Conservation (phyloP, 1,284 basidiomycete genomes). For the Rhodotorula sp. region DNA sequence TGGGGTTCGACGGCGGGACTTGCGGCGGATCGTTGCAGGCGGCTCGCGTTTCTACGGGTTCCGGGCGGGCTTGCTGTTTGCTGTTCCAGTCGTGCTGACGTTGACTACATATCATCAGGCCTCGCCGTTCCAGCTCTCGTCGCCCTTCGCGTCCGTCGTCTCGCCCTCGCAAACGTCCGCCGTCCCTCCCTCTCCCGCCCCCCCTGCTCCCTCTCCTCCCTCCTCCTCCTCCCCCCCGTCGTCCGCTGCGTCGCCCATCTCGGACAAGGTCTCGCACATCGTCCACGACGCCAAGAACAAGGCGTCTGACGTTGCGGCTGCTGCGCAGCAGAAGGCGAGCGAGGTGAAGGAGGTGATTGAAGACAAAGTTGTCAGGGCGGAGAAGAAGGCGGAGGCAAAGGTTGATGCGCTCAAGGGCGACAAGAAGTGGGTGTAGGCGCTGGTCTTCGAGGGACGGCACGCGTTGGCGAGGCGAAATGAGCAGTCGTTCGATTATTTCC, state of each 20-base stretch:
- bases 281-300: slow-evolving; percentile 20
- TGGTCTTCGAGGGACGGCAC: neutral
- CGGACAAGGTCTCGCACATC: slow-evolving; percentile 11
- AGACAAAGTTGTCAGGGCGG: slow-evolving; percentile 8
- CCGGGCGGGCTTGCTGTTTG: no score
- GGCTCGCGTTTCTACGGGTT: no score
- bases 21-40: no score
- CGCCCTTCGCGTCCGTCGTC: slow-evolving; percentile 14
- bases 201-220: neutral
- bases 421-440: slow-evolving; percentile 31
- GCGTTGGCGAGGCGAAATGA: neutral
- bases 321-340: slow-evolving; percentile 19
- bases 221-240: neutral
- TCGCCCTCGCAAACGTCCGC: slow-evolving; percentile 7
- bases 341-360: slow-evolving; percentile 17
- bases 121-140: slow-evolving; percentile 22
- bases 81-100: no score
- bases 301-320: slow-evolving; percentile 7
- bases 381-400: slow-evolving; percentile 28
- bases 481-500: neutral
- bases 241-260: neutral
- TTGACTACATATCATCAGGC: slow-evolving; percentile 7
- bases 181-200: slow-evolving; percentile 1
- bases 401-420: slow-evolving; percentile 24
- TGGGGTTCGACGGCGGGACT: no score